phyloP scores from a whole-genome alignment of 345 rosid genomes.

The Dipteronia sinensis region DNA sequence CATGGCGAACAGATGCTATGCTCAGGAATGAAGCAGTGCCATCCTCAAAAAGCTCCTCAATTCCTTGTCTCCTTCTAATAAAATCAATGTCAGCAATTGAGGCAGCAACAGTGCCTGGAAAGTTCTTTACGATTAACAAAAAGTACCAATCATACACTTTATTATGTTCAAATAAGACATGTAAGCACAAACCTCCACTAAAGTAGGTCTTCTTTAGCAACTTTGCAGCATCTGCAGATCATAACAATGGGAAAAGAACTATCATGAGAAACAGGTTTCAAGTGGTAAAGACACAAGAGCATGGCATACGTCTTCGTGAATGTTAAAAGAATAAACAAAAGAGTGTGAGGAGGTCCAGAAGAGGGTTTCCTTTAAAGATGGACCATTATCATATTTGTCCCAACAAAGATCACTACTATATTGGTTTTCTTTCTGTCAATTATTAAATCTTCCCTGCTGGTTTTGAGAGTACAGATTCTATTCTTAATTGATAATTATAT shows the following conservation, averaged over 20 bases:
- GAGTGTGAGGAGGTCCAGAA: background rate
- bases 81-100: conserved; percentile 93
- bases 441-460: background rate
- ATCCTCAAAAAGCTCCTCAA: conserved; percentile 91
- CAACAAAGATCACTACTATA: background rate
- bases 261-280: conserved; percentile 8
- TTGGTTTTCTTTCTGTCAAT: background rate
- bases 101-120: conserved; percentile 90
- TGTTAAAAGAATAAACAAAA: background rate
- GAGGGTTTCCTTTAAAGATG: background rate
- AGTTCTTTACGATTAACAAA: conserved; percentile 10
- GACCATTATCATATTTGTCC: background rate
- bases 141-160: background rate
- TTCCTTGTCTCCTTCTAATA: conserved; percentile 80
- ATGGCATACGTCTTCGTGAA: background rate
- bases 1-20: conserved; percentile 80
- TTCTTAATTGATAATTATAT: background rate
- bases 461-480: background rate
- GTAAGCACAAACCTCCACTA: conserved; percentile 78
- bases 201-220: conserved; percentile 83
- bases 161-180: conserved; percentile 16
- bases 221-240: conserved; percentile 76
- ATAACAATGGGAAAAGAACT: conserved; percentile 16
- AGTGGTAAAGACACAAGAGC: background rate
- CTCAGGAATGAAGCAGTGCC: conserved; percentile 86